Conservation (phyloP, 345 rosid species). For the Leavenworthia alabamica region DNA sequence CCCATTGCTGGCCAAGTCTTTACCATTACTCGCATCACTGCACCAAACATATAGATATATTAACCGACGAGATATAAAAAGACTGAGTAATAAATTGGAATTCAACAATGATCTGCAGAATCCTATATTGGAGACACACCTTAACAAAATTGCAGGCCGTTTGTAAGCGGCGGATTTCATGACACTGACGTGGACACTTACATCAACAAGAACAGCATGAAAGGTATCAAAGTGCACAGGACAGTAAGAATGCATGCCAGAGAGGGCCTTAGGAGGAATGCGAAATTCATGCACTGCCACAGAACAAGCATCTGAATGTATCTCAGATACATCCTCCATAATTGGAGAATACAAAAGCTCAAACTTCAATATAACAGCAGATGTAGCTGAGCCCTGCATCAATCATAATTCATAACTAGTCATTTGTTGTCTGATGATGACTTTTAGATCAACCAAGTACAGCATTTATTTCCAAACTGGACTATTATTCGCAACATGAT, state of each 20-base stretch:
- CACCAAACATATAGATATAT: constrained; percentile 28
- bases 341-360: constrained; percentile 85
- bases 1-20: constrained; percentile 38
- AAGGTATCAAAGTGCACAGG: constrained; percentile 86
- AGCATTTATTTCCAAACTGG: background rate
- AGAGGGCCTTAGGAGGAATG: constrained; percentile 90
- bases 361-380: constrained; percentile 83
- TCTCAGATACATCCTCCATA: constrained; percentile 41
- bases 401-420: background rate
- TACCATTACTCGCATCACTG: constrained; percentile 38
- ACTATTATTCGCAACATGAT: background rate
- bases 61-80: background rate
- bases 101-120: constrained; percentile 1
- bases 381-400: constrained; percentile 57
- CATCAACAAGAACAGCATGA: constrained; percentile 81
- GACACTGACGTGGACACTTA: constrained; percentile 65
- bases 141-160: constrained; percentile 43
- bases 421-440: background rate
- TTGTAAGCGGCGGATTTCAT: constrained; percentile 51
- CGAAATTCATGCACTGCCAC: constrained; percentile 87
- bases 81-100: background rate
- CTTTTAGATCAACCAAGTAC: constrained; percentile 4
- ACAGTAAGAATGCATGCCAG: constrained; percentile 89
- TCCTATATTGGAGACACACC: constrained; percentile 46
- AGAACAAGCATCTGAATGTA: constrained; percentile 50